Base-by-base conservation (phyloP, 2,329 filamentous ascomycete species). In the Trichoderma koningiopsis region DNA sequence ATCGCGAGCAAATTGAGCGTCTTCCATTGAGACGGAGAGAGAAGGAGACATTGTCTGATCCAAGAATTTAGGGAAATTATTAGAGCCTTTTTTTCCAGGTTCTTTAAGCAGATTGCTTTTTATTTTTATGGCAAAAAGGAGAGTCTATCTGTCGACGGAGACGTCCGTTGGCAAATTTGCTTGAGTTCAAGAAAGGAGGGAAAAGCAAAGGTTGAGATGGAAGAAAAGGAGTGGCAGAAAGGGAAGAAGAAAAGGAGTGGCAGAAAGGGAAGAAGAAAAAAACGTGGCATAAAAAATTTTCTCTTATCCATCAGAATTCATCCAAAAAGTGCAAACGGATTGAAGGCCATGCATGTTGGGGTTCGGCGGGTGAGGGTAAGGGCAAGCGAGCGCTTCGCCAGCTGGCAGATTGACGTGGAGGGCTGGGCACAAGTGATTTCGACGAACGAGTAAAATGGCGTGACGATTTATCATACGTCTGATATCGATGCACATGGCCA, bases 361-460 rank as follows among this genome's bases (percentile, higher is more conserved):
- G 65, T 24, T 47, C 31, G 24, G 47, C 40, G 56, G 56, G 65
- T 55, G 65, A 55, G 57, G 60, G 65, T 49, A 55, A 61, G 43
- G 16, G 43, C 19, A 29, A 29, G 43, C 56, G 43, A 68, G 65
- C 65, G 53, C 43, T 22, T 60, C 56, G 65, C 65, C 65, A 68
- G 65, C 63, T 67, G 63, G 63, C 63, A 67, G 63, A 52, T 33
- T 40, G 22, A n/a, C 29, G 35, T 58, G 22, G 40, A 29, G 40
- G n/a, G 16, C 35, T 5, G 14, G n/a, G 31, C 19, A 11, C 47
- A 49, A 24, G 19, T 24, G 47, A 49, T 49, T 49, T 49, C 47
- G 19, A 47, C 43, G 1, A 47, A 35, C 4, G 13, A 35, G 13
- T 13, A 1, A 35, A 35, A 35, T 49, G 14, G n/a, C n/a, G n/a